Percentiles rank a stretch among this genome's conserved stretches.
Conservation (phyloP, 208 protist species). For the Naegleria lovaniensis region DNA sequence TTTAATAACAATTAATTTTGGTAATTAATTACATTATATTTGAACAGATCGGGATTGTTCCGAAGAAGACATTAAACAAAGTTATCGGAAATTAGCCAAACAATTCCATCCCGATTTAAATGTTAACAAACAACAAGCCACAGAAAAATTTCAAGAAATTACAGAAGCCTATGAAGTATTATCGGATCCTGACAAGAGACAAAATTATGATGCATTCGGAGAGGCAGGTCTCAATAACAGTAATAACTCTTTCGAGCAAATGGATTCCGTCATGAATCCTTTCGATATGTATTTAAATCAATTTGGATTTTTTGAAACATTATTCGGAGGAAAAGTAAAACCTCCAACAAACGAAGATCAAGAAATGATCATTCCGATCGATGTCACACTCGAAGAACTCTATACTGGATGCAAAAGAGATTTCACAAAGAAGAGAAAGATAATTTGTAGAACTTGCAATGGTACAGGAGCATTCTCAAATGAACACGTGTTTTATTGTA, state of each 20-base stretch:
- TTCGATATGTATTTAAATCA: constrained; percentile 3
- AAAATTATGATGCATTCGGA: constrained; percentile 13
- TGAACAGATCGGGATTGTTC: background rate
- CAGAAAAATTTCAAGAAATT: background rate
- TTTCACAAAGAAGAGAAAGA: constrained; percentile 73
- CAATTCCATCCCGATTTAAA: background rate
- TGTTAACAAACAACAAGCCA: background rate
- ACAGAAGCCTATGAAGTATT: constrained; percentile 3
- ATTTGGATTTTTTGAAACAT: background rate
- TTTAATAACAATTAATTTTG: background rate
- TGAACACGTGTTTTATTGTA: constrained; percentile 67
- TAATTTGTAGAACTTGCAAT: constrained; percentile 68
- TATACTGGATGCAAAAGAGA: constrained; percentile 94
- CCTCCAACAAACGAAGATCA: constrained; percentile 74
- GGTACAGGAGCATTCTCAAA: constrained; percentile 68
- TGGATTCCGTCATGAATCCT: background rate
- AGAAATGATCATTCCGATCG: constrained; percentile 85
- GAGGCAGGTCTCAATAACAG: background rate
- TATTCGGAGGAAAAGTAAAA: constrained; percentile 40
- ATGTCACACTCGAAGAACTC: constrained; percentile 89
- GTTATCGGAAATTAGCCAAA: constrained; percentile 4
- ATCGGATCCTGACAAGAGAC: background rate
- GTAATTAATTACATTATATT: background rate
- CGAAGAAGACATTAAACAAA: background rate
- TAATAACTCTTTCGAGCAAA: background rate